Base-by-base conservation (phyloP, 306 rosid species). In the Dalbergia cultrata region DNA sequence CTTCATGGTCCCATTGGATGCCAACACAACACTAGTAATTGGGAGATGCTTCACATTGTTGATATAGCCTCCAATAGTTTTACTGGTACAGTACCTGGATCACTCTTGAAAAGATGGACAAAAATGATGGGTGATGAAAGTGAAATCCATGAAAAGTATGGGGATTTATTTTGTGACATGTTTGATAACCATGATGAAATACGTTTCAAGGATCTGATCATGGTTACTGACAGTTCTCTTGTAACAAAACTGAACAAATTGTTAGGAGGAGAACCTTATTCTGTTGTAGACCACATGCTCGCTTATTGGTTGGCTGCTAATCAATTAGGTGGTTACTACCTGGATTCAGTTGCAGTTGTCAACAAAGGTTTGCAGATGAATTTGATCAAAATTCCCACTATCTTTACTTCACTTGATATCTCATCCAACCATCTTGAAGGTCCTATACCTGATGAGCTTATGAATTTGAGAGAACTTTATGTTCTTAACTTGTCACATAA, bases 11-110 rank as follows among this genome's bases (percentile, higher is more conserved):
- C 18, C 83, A 83, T 6, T 0, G 39, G 5, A 81, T 82, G 85
- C 45, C 81, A 16, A 58, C 22, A 77, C 26, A 45, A 5, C 85
- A 70, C 70, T 41, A 76, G 0, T 6, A 0, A 41, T 58, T 90
- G 77, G 5, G 54, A 75, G 39, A 81, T 70, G 75, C 72, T 81
- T 75, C 81, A 75, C 9, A 81, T 81, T 49, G 81, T 81, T 60
- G 85, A 81, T 60, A 13, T 81, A 7, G 71, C 85, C 44, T 21
- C 26, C 45, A 89, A 87, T 78, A 79, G 62, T 67, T 87, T 87
- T 16, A 62, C 5, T 3, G 89, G 85, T 10, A n/a, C 26, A 47
- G 10, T 87, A 67, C 82, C 80, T 11, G 22, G 70, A 52, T 2
- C 10, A 64, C 13, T 17, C 63, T 43, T 87, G 61, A 39, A 1